Evolutionary conservation across 225 moss, liverwort and hornwort genomes (phyloP), one percentile per base, ranked within the genome.

Genomic region (Asterella californica): DNA sequence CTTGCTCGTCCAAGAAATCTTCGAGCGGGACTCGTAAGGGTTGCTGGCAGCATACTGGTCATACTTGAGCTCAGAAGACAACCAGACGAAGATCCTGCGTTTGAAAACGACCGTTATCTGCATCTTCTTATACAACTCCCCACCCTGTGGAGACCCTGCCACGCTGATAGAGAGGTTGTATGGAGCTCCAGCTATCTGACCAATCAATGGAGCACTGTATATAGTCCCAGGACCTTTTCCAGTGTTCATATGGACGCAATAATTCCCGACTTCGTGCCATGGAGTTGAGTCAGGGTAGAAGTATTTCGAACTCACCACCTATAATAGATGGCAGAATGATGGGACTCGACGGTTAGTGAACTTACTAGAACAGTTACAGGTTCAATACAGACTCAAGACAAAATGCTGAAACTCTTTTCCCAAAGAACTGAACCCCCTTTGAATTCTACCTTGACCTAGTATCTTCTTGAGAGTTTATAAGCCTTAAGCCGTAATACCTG

Each of bases 241-340:
- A 19, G 36, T 45, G 46, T 80, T 80, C 72, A 80, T 6, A 65
- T 80, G 80, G 33, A 80, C 15, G 47, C 80, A 80, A 30, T 57
- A 80, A 21, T 73, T 74, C 48, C 80, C 80, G 22, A 69, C 36
- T 7, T 17, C 42, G 19, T 29, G 64, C 64, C 45, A 64, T 11
- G 63, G 11, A 36, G 70, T 17, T 9, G 79, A 27, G 34, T 52
- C 36, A 25, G 54, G 54, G 5, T 2, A 7, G 49, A 45, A 79
- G 33, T 49, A 79, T 19, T 79, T 52, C 5, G 70, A 79, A 22
- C 79, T 79, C 22, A 36, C 1, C 54, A 79, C 69, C 79, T 79
- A 53, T 1, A 69, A 70, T 2, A 71, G 1, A 22, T 45, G 1
- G 30, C 42, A 70, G 1, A 38, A 21, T 42, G 19, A 42, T 18